These are phyloP conservation scores for Syzygium grande DNA, from an alignment of 345 rosid genomes.

Conservation along the genomic window DNA sequence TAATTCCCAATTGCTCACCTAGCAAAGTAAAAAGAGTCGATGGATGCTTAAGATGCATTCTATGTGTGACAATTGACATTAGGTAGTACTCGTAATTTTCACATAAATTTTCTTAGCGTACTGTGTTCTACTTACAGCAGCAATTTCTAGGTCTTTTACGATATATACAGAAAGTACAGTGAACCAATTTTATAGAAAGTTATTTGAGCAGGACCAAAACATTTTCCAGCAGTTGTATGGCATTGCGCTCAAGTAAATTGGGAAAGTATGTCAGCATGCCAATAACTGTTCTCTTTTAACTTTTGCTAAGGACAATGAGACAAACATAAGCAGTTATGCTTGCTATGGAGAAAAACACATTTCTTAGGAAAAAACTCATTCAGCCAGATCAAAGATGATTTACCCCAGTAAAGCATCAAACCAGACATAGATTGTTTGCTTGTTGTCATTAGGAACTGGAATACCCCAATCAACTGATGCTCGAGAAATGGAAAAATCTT, in stretches of 20 bases:
- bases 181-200: neutral
- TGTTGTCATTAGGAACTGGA: conserved; percentile 80
- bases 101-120: neutral
- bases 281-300: neutral
- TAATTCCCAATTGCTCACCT: neutral
- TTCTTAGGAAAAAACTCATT: neutral
- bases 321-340: neutral
- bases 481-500: conserved; percentile 93
- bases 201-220: neutral
- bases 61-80: neutral
- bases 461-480: conserved; percentile 98
- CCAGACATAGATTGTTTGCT: conserved; percentile 96
- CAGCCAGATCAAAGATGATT: neutral
- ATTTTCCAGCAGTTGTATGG: neutral
- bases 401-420: conserved; percentile 97
- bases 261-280: neutral
- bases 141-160: neutral
- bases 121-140: neutral
- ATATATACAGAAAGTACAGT: neutral
- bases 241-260: neutral
- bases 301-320: neutral
- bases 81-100: neutral
- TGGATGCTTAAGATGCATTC: neutral
- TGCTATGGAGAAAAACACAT: neutral
- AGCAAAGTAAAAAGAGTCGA: neutral